Base-by-base conservation (phyloP, 129 eudicot genomes). In the Smallanthus sonchifolius region DNA sequence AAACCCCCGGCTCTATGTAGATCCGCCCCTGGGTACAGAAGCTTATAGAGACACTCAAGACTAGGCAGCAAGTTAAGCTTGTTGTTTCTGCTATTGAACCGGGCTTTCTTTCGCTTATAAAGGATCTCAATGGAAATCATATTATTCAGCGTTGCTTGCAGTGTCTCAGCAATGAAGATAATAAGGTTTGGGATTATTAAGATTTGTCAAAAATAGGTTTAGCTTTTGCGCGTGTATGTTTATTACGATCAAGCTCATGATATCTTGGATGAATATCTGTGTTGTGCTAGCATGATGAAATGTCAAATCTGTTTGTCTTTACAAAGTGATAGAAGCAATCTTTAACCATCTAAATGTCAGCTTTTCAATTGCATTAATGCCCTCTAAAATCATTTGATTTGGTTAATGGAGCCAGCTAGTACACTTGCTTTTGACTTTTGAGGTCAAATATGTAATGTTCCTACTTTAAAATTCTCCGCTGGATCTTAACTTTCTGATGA, bases 121-220 rank as follows among this genome's bases (percentile, higher is more conserved):
- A 85, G 69, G 94, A 87, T 80, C 76, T 90, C 28, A 87, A 87
- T 39, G 96, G 96, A 65, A 87, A 90, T 70, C 96, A 87, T 72
- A 93, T 90, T 36, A 79, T 85, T 64, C 93, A 90, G 65, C 80
- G 91, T 37, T 90, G 96, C 87, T 85, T 90, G 79, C 86, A 85
- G 73, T 87, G 87, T 80, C 81, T 90, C 64, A 75, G 76, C 71
- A 73, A 69, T 8, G 92, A 89, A 79, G 89, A 89, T 55, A 89
- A 84, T 75, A 79, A 86, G 92, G 96, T 89, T 83, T 39, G 48
- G 17, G 38, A 44, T 56, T 68, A 4, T 9, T 45, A 45, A 62
- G 9, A 0, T 16, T 57, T 45, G 28, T 15, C 30, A 2, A 0
- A 79, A 51, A 39, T 17, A 14, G 52, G 73, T 49, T 79, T 47